Percentiles rank a stretch among this genome's conserved stretches.
These are phyloP conservation scores for Fonsecaea pugnacius DNA, from an alignment of 2,329 filamentous ascomycete species.

Conservation along the genomic window DNA sequence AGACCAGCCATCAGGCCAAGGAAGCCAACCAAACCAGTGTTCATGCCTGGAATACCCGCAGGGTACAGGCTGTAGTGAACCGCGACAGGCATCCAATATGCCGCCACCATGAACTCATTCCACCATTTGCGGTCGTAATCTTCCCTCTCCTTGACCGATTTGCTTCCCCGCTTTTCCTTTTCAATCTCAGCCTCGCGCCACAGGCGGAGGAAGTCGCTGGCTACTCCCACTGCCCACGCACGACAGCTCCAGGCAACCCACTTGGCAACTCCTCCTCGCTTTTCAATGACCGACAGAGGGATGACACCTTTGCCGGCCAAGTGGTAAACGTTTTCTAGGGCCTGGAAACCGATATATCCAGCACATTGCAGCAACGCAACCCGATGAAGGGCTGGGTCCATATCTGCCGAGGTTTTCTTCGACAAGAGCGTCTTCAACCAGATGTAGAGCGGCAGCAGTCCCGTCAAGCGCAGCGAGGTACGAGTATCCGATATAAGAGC, in stretches of 20 bases:
- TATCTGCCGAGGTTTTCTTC: constrained; percentile 37
- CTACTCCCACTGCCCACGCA: constrained; percentile 79
- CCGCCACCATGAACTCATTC: constrained; percentile 40
- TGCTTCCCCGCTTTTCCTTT: constrained; percentile 27
- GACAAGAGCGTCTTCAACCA: constrained; percentile 69
- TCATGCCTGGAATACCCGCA: constrained; percentile 63
- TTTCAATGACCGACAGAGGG: constrained; percentile 46
- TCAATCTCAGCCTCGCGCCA: constrained; percentile 48
- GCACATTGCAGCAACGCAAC: constrained; percentile 72
- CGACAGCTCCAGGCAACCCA: constrained; percentile 75
- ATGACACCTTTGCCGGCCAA: constrained; percentile 75
- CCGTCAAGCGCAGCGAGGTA: constrained; percentile 62
- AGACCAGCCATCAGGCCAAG: constrained; percentile 59
- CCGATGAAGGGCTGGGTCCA: constrained; percentile 52
- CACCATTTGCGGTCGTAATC: constrained; percentile 39
- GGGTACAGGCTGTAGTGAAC: constrained; percentile 76
- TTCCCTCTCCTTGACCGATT: constrained; percentile 30
- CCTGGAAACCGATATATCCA: constrained; percentile 72
- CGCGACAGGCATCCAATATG: constrained; percentile 74
- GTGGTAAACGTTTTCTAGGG: constrained; percentile 81
- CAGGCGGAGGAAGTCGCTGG: constrained; percentile 73
- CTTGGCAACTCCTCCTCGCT: constrained; percentile 55
- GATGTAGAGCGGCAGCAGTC: constrained; percentile 74
- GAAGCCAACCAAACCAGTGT: constrained; percentile 59
- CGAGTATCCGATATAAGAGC: constrained; percentile 58